Evolutionary conservation across 495 filamentous ascomycete genomes (phyloP).

Genomic region (Elaphomyces granulatus): DNA sequence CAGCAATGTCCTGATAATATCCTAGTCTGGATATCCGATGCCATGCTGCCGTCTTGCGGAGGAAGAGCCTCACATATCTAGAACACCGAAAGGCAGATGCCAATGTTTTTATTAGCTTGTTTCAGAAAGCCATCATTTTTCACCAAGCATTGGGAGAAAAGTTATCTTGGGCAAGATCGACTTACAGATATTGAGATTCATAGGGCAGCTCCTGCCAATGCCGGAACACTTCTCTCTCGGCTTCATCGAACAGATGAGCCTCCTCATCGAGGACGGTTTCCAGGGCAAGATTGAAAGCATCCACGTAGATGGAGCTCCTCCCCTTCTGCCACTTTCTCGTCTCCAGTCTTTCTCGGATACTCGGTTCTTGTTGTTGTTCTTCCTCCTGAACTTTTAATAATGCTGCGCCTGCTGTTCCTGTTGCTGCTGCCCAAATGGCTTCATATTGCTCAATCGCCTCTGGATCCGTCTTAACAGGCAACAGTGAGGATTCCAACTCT

Average conservation of each 20-base stretch:
- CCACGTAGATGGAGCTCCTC: constrained; percentile 85
- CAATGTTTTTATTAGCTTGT: too few species aligned
- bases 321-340: constrained; percentile 45
- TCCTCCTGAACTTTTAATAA: constrained; percentile 15
- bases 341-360: constrained; percentile 32
- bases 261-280: constrained; percentile 87
- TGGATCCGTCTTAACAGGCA: constrained; percentile 48
- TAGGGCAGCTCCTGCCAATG: constrained; percentile 63
- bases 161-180: too few species aligned
- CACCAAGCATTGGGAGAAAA: neutral
- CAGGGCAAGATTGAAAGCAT: constrained; percentile 89
- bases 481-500: constrained; percentile 65
- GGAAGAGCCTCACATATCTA: constrained; percentile 83
- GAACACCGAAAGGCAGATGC: constrained; percentile 3
- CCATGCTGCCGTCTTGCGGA: constrained; percentile 91
- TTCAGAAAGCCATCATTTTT: too few species aligned
- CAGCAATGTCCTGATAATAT: constrained; percentile 71
- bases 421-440: constrained; percentile 29
- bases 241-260: constrained; percentile 68
- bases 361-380: constrained; percentile 25
- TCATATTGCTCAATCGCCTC: constrained; percentile 76
- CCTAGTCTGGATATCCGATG: constrained; percentile 65
- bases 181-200: constrained; percentile 84
- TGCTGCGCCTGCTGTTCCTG: too few species aligned
- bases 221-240: constrained; percentile 63